Percentiles rank a stretch among this genome's conserved stretches.
Evolutionary conservation across 2,329 filamentous ascomycete species (phyloP).

Genomic region (Tricladium varicosporioides): DNA sequence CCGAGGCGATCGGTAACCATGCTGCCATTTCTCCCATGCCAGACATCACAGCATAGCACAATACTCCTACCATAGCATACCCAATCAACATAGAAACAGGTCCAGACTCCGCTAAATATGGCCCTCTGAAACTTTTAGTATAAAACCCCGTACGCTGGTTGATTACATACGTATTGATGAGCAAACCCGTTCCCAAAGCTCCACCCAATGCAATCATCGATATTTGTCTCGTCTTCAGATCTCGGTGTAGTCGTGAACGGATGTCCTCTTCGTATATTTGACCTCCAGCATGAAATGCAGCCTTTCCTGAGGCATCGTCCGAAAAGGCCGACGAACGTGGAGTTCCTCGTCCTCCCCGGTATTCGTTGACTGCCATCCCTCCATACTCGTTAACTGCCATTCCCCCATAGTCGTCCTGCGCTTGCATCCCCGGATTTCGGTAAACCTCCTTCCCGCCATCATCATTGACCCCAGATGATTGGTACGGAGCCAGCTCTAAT

Average conservation of each 20-base stretch:
- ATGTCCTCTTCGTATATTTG: slow-evolving; percentile 26
- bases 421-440: neutral
- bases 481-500: slow-evolving; percentile 14
- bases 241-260: slow-evolving; percentile 43
- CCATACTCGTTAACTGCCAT: slow-evolving; percentile 11
- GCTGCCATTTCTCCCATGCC: slow-evolving; percentile 82
- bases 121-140: slow-evolving; percentile 33
- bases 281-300: slow-evolving; percentile 6
- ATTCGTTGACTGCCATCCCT: slow-evolving; percentile 14
- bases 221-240: slow-evolving; percentile 52
- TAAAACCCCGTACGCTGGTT: neutral
- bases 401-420: slow-evolving; percentile 1
- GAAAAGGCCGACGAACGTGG: slow-evolving; percentile 9
- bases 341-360: slow-evolving; percentile 3
- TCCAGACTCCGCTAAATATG: slow-evolving; percentile 41
- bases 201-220: slow-evolving; percentile 71
- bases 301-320: slow-evolving; percentile 20
- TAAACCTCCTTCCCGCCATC: slow-evolving; percentile 7
- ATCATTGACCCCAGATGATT: neutral
- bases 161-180: slow-evolving; percentile 56
- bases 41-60: slow-evolving; percentile 81
- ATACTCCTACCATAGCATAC: slow-evolving; percentile 64
- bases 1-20: slow-evolving; percentile 74
- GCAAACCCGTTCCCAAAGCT: slow-evolving; percentile 57
- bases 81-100: slow-evolving; percentile 70